Base-by-base conservation (phyloP, 2,329 filamentous ascomycete species). In the Scedosporium aurantiacum region DNA sequence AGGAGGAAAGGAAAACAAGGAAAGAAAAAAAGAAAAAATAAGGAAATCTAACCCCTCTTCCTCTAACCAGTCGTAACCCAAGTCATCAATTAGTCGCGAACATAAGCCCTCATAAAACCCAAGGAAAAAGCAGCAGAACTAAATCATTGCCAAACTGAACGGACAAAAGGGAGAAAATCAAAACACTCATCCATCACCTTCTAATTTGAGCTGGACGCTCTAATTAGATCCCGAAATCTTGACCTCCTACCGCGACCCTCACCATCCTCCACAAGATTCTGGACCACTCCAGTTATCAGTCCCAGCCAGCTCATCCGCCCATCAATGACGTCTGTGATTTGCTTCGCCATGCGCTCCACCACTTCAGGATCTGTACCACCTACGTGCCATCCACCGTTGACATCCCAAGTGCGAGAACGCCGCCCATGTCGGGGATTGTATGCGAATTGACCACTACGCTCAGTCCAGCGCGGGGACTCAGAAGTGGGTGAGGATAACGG, bases 301-400 rank as follows among this genome's bases (percentile, higher is more conserved):
- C 54, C 60, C 3, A 61, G 23, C 68, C 66, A 70, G 52, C 65
- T 67, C 37, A 60, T 62, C 27, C 65, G 65, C 43, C 64, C 65
- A 60, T 74, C 73, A 27, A 77, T 47, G 16, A 60, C 58, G 27
- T 60, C 58, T 58, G 67, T 71, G 16, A 74, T 69, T 16, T 65
- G 62, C 27, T 65, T 61, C 52, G 75, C 70, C 7, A 76, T 68
- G 23, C 67, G 67, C 37, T 79, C 76, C 3, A 79, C 73, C 27
- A 70, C 68, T 58, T 74, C 73, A 0, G 66, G 65, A 25, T 81
- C 76, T 0, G 76, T 78, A 5, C 78, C 76, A 2, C 69, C 72
- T 0, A 80, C 70, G 25, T 74, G 73, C 79, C 79, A 81, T 14
- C 72, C 70, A 0, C 78, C 78, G 0, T 66, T 69, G 16, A 78